A percentile compares a stretch with the other conserved stretches of the same genome.
These are phyloP conservation scores for Pythium graminicola DNA, from an alignment of 352 stramenopile species.

Conservation along the genomic window DNA sequence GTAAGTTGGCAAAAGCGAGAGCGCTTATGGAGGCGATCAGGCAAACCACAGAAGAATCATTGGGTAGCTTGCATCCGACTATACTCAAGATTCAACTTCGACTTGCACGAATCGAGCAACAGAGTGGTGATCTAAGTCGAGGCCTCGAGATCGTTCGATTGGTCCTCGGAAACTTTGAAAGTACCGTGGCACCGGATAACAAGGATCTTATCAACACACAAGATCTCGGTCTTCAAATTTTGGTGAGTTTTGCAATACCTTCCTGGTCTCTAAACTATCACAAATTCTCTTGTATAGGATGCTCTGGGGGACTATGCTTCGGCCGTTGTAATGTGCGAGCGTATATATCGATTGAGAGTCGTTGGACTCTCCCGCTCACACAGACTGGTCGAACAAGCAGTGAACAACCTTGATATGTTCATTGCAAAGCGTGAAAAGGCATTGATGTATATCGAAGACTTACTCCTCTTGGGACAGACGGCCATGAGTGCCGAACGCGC, in stretches of 20 bases:
- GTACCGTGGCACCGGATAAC: conserved; percentile 29
- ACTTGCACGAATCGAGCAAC: conserved; percentile 23
- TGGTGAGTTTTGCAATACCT: conserved; percentile 27
- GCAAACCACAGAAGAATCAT: conserved; percentile 25
- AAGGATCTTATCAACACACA: conserved; percentile 37
- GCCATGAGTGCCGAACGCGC: conserved; percentile 3
- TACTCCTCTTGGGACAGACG: neutral
- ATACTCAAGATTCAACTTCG: conserved; percentile 52
- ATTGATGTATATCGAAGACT: conserved; percentile 12
- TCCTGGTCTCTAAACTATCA: neutral
- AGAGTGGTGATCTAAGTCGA: conserved; percentile 14
- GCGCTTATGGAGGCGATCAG: conserved; percentile 28
- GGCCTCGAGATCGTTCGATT: conserved; percentile 9
- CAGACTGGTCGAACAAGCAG: neutral
- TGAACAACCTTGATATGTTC: conserved; percentile 8
- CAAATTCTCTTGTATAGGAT: conserved; percentile 6
- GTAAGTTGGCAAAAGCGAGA: conserved; percentile 44
- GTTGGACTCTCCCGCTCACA: conserved; percentile 3
- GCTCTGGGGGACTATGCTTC: conserved; percentile 1
- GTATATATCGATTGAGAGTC: conserved; percentile 8
- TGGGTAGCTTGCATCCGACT: conserved; percentile 43
- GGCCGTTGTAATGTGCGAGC: conserved; percentile 7
- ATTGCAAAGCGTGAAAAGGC: conserved; percentile 16
- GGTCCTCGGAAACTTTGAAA: conserved; percentile 25
- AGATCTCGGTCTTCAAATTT: conserved; percentile 32